Base-by-base conservation (phyloP, 2,329 filamentous ascomycete genomes). In the Colletotrichum nymphaeae region DNA sequence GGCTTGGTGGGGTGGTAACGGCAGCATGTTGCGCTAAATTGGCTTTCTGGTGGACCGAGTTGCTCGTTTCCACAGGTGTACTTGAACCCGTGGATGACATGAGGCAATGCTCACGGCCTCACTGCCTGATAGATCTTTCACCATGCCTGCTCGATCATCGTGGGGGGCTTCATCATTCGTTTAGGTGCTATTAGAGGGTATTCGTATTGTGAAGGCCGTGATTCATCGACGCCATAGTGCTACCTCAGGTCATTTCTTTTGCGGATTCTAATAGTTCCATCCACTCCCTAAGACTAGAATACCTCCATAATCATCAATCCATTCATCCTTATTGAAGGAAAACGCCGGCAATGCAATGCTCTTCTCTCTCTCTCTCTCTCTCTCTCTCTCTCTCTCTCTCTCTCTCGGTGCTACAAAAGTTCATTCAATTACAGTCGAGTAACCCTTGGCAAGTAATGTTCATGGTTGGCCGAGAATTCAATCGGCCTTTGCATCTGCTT, bases 171-270 rank as follows among this genome's bases (percentile, higher is more conserved):
- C 63, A 42, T 30, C 12, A 6, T 22, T 64, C 32, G 3, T 65
- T 55, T 16, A 42, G n/a, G 9, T 66, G n/a, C 65, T 56, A 57
- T 73, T 71, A 62, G 35, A 35, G 71, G 71, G 71, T 71, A 73
- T 73, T 67, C 58, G 46, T 62, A 63, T 42, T 42, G 12, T n/a
- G 22, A 70, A 71, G 71, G 67, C 49, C 71, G 62, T 73, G 28
- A 66, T 30, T 73, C 71, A 55, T 73, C 62, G 66, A 71, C 60
- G 71, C 62, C 49, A 28, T 57, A 46, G 56, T 30, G 56, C 69
- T 67, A 57, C 19, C 19, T 49, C n/a, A 19, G 26, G 52, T 42
- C 57, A 22, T 52, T 65, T 65, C 24, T 46, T 65, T 3, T 46
- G 12, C 49, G 55, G 53, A 56, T 11, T 35, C 35, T 57, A 52